Conservation (phyloP, 2,329 filamentous ascomycete species). For the Sarocladiaceae sp. region DNA sequence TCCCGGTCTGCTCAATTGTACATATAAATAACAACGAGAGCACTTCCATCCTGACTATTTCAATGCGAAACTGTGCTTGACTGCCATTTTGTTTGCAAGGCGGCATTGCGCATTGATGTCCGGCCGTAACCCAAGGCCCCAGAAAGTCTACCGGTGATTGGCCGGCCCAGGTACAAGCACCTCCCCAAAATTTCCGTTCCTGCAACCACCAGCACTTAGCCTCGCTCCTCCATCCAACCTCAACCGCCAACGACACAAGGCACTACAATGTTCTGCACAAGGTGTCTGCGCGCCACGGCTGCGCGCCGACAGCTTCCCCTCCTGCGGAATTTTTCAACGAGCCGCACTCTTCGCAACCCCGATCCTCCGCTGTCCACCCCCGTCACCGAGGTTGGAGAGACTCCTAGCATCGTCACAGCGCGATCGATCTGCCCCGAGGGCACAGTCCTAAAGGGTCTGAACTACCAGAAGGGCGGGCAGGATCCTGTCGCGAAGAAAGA, state of each 20-base stretch:
- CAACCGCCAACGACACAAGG: constrained; percentile 20
- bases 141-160: constrained; percentile 7
- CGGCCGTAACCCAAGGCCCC: background rate
- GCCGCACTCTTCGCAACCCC: constrained; percentile 27
- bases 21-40: background rate
- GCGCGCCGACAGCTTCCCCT: constrained; percentile 23
- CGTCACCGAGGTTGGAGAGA: constrained; percentile 24
- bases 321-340: constrained; percentile 34
- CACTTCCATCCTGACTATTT: background rate
- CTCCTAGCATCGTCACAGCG: constrained; percentile 21
- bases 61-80: background rate
- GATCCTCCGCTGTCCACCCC: constrained; percentile 31
- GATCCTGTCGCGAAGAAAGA: constrained; percentile 72
- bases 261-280: constrained; percentile 34
- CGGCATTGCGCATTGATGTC: no score
- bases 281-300: constrained; percentile 42
- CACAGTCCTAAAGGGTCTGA: constrained; percentile 65
- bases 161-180: background rate
- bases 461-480: constrained; percentile 65
- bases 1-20: constrained; percentile 1
- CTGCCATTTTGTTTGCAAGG: no score
- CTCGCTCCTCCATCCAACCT: constrained; percentile 14
- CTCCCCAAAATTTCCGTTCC: constrained; percentile 13
- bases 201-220: constrained; percentile 6
- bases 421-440: constrained; percentile 57